Conservation (phyloP, 192 early-diverging fungal species). For the Backusella australiensis region DNA sequence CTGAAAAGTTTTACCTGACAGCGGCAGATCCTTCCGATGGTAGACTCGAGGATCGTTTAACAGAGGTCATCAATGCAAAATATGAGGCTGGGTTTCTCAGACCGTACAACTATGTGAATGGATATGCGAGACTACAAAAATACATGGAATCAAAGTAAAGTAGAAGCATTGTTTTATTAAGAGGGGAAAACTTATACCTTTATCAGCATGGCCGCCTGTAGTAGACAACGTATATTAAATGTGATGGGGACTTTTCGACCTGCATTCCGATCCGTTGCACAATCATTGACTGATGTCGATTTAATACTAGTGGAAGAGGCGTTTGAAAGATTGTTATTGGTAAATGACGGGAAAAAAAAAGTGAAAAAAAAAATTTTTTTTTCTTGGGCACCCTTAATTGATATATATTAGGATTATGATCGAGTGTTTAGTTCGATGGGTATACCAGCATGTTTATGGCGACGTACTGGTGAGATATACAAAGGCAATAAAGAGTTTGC, state of each 20-base stretch:
- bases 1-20: constrained; percentile 85
- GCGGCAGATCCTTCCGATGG: constrained; percentile 91
- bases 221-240: constrained; percentile 76
- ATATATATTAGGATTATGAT: constrained; percentile 76
- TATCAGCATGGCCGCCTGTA: constrained; percentile 64
- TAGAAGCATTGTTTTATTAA: no score
- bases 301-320: constrained; percentile 93
- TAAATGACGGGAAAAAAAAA: constrained; percentile 21
- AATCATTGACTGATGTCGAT: constrained; percentile 90
- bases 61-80: constrained; percentile 91
- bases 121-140: constrained; percentile 82
- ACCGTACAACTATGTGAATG: constrained; percentile 96
- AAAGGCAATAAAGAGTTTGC: constrained; percentile 97
- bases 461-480: constrained; percentile 95
- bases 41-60: constrained; percentile 83
- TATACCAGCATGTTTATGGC: constrained; percentile 93
- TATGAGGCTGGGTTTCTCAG: constrained; percentile 93
- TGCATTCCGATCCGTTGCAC: constrained; percentile 82
- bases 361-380: background rate
- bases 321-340: constrained; percentile 89
- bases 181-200: background rate
- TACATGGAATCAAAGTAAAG: constrained; percentile 86
- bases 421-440: constrained; percentile 93
- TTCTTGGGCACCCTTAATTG: background rate
- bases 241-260: constrained; percentile 91